Conservation (phyloP, 1,139 yeast species). For the Yamadazyma oceani region DNA sequence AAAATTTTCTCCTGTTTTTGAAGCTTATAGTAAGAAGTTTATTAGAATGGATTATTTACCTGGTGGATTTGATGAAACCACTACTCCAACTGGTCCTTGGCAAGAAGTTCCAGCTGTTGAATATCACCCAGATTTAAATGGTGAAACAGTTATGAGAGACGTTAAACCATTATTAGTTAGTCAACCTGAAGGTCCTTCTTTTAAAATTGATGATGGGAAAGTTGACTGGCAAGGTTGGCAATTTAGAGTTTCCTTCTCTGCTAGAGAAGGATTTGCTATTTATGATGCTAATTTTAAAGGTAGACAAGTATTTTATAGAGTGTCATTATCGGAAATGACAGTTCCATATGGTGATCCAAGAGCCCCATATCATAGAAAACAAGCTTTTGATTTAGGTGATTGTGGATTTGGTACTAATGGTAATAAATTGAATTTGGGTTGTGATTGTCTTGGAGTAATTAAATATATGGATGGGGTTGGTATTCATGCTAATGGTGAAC, state of each 20-base stretch:
- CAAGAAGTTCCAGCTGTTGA: constrained; percentile 61
- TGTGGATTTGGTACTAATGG: constrained; percentile 85
- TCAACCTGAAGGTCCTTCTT: constrained; percentile 89
- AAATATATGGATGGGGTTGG: constrained; percentile 72
- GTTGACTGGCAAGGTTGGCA: constrained; percentile 91
- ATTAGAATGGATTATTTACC: constrained; percentile 81
- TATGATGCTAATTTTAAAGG: constrained; percentile 81
- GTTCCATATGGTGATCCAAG: constrained; percentile 93
- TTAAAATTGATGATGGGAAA: constrained; percentile 60
- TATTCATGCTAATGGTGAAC: constrained; percentile 63
- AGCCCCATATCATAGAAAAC: constrained; percentile 88
- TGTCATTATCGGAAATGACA: constrained; percentile 84
- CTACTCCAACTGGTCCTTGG: constrained; percentile 62
- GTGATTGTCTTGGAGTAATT: constrained; percentile 88
- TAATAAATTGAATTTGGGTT: constrained; percentile 73
- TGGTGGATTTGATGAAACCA: constrained; percentile 64
- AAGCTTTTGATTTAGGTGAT: constrained; percentile 90
- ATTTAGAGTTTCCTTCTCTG: constrained; percentile 71
- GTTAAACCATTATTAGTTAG: constrained; percentile 73
- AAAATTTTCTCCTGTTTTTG: constrained; percentile 80
- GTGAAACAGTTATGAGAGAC: constrained; percentile 52
- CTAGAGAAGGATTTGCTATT: constrained; percentile 82
- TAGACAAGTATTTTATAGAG: constrained; percentile 75
- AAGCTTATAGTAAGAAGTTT: constrained; percentile 61
- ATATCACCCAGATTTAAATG: constrained; percentile 73